Evolutionary conservation across 2,329 filamentous ascomycete species (phyloP), one percentile per base, ranked within the genome.

Genomic region (Diaporthe nobilis): DNA sequence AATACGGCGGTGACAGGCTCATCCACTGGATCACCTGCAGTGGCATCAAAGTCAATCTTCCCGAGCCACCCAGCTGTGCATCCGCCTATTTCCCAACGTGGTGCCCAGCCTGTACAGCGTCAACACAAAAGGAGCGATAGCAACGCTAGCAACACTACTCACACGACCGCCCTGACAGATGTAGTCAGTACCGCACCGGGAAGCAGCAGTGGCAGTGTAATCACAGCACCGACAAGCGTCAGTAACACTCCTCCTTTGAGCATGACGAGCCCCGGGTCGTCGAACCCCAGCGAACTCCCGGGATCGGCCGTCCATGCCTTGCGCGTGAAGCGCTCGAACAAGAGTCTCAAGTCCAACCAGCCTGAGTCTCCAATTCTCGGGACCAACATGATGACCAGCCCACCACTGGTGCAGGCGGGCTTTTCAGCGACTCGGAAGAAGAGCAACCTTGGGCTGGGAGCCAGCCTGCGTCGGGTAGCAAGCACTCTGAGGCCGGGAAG

Each of bases 371-470:
- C 75, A 4, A 17, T 77, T 10, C 73, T 77, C 20, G 75, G 75
- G 13, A 34, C 57, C 22, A 75, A 73, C 63, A 67, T 77, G 47
- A 65, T 71, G 39, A 71, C 75, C 1, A 77, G 75, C 34, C 75
- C 75, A 15, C 75, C 75, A n/a, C 70, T 77, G n/a, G 73, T 77
- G 17, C 75, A 77, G 49, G 47, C 75, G 0, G 75, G 75, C 15
- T 77, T 77, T n/a, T 51, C 51, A 37, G 73, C 73, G 31, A 71
- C 73, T 20, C 75, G 75, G 12, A 75, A 75, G 75, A 77, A 77
- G 70, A 65, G 55, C 47, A 77, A 75, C 31, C 74, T 77, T 31
- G 75, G 75, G 4, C 47, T 77, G 9, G 68, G 75, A 28, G 72
- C 73, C 9, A 77, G 75, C 28, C 25, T 77, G 31, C 73, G 75